These are phyloP conservation scores for Mentha longifolia DNA, from an alignment of 257 asterid species.

Conservation along the genomic window DNA sequence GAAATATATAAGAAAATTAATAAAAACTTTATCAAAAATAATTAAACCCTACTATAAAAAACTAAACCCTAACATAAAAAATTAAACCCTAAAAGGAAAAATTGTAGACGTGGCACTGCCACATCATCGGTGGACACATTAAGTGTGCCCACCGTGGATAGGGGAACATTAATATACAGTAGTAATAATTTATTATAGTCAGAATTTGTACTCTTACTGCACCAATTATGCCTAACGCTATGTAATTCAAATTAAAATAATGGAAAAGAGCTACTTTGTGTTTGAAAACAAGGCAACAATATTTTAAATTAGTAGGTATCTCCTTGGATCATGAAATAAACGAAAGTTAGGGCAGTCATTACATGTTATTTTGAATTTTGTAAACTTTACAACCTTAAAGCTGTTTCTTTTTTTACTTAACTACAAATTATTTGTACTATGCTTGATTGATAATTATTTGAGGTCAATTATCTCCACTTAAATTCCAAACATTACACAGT, in stretches of 20 bases:
- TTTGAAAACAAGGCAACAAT: constrained; percentile 22
- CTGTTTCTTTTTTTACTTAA: constrained; percentile 22
- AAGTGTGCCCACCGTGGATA: no score
- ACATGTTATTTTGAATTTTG: constrained; percentile 10
- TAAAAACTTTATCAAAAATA: no score
- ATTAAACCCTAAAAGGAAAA: no score
- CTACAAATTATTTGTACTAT: neutral
- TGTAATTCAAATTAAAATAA: neutral
- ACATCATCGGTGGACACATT: no score
- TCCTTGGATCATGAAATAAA: neutral
- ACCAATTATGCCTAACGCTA: neutral
- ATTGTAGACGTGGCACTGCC: no score
- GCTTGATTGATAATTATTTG: neutral
- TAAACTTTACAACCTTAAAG: constrained; percentile 31
- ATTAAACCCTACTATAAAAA: no score
- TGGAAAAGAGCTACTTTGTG: constrained; percentile 3
- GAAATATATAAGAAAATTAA: no score
- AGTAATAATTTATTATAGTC: no score
- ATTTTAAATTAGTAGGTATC: neutral
- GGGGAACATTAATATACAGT: no score
- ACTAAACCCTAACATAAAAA: no score
- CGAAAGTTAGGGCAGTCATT: constrained; percentile 28
- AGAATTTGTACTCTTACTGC: neutral
- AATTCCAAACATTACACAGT: constrained; percentile 12
- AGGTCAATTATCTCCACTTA: neutral